phyloP scores from a whole-genome alignment of 83 land plant genomes.

The Thuja plicata region DNA sequence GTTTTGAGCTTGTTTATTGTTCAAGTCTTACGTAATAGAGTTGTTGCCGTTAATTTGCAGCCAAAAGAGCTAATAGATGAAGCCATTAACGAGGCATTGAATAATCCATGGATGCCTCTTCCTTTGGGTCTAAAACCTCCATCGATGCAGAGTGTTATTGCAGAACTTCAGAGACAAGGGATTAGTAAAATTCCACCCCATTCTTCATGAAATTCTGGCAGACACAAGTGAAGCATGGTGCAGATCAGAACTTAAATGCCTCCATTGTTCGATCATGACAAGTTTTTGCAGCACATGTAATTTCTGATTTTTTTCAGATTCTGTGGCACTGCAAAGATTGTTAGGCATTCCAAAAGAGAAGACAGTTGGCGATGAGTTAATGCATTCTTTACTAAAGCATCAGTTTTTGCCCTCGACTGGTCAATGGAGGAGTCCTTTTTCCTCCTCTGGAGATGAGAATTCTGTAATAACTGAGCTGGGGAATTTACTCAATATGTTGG shows the following conservation, averaged over 20 bases:
- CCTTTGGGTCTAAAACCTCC: slow-evolving; percentile 70
- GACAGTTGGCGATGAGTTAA: neutral
- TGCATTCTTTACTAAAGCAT: neutral
- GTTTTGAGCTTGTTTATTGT: neutral
- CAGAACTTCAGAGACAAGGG: slow-evolving; percentile 68
- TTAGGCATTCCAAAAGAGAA: neutral
- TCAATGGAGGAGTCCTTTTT: neutral
- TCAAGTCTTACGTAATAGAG: neutral
- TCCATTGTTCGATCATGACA: neutral
- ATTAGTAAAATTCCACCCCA: slow-evolving; percentile 53
- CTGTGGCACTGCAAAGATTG: neutral
- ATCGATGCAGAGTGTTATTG: slow-evolving; percentile 47
- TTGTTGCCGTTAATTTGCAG: slow-evolving; percentile 19
- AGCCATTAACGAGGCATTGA: slow-evolving; percentile 58
- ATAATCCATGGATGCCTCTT: slow-evolving; percentile 63
- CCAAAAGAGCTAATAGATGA: slow-evolving; percentile 63
- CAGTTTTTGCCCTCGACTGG: neutral
- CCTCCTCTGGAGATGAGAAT: neutral
- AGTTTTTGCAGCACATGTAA: neutral
- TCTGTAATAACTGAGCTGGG: neutral
- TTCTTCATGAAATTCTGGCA: neutral
- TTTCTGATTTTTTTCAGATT: neutral
- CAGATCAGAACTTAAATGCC: neutral
- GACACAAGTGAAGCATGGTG: neutral
- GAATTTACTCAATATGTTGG: neutral